phyloP scores from a whole-genome alignment of 1,284 basidiomycete genomes.

The Erythrobasidium hasegawianum region DNA sequence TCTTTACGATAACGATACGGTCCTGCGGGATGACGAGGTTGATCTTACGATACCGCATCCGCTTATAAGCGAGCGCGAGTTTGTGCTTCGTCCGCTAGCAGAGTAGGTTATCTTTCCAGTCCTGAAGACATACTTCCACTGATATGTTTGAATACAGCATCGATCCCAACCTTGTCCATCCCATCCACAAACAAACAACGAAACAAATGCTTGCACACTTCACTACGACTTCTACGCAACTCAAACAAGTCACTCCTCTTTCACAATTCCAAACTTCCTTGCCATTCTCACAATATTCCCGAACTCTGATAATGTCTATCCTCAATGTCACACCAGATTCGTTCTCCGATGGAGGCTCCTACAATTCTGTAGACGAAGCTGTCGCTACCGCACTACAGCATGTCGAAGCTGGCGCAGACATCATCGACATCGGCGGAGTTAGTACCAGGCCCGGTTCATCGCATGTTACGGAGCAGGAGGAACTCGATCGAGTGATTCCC shows the following conservation, averaged over 20 bases:
- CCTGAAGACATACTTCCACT: too few relatives aligned
- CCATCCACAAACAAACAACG: constrained; percentile 56
- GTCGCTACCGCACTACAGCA: constrained; percentile 44
- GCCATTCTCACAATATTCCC: constrained; percentile 25
- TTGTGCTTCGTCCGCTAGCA: constrained; percentile 79
- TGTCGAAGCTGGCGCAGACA: constrained; percentile 60
- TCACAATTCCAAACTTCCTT: constrained; percentile 52
- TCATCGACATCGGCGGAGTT: constrained; percentile 91
- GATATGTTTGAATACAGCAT: constrained; percentile 58
- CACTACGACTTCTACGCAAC: constrained; percentile 60
- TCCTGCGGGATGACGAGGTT: constrained; percentile 44
- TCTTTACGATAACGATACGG: constrained; percentile 61
- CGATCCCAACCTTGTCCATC: constrained; percentile 66
- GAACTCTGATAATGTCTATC: constrained; percentile 83
- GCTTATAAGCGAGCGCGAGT: constrained; percentile 76
- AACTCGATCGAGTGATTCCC: constrained; percentile 62
- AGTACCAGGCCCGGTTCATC: constrained; percentile 77
- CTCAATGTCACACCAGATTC: constrained; percentile 95
- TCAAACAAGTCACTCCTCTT: constrained; percentile 61
- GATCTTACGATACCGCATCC: constrained; percentile 79
- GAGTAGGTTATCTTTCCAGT: constrained; percentile 62
- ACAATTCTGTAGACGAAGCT: constrained; percentile 45
- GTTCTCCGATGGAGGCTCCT: constrained; percentile 78
- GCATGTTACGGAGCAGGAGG: constrained; percentile 68
- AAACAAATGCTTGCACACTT: constrained; percentile 52